Percentiles rank a stretch among this genome's conserved stretches.
These are phyloP conservation scores for Cyanidiococcus yangmingshanensis DNA, from an alignment of 23 red algal species.

Conservation along the genomic window DNA sequence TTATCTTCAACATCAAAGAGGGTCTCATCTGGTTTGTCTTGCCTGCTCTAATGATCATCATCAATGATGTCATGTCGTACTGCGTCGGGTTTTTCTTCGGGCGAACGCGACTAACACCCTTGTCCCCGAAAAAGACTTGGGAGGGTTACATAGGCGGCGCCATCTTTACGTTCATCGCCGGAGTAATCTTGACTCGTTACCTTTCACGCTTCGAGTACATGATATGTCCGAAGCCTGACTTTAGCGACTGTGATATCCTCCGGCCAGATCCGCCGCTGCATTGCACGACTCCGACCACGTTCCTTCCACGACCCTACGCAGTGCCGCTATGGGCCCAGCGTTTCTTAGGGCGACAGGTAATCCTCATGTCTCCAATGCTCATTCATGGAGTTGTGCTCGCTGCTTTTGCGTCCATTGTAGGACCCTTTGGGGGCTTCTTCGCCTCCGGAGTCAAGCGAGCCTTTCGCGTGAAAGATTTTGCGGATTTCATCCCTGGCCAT, in stretches of 20 bases:
- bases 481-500: constrained; percentile 70
- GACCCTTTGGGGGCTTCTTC: constrained; percentile 96
- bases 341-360: not conserved
- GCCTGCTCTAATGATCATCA: constrained; percentile 65
- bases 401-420: constrained; percentile 67
- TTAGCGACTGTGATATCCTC: constrained; percentile 63
- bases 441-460: constrained; percentile 92
- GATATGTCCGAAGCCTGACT: constrained; percentile 84
- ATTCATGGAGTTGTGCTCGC: constrained; percentile 73
- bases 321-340: not conserved
- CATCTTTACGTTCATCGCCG: constrained; percentile 68
- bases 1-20: constrained; percentile 80
- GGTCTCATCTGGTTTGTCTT: constrained; percentile 96
- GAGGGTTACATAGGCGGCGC: constrained; percentile 94
- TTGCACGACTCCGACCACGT: constrained; percentile 12
- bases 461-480: constrained; percentile 95
- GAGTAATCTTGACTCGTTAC: constrained; percentile 43
- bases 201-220: constrained; percentile 55
- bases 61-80: constrained; percentile 90
- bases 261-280: constrained; percentile 28
- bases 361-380: constrained; percentile 22
- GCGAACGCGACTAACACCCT: constrained; percentile 39
- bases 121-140: constrained; percentile 98
- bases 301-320: not conserved
- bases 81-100: constrained; percentile 80